A percentile compares a stretch with the other conserved stretches of the same genome.
These are phyloP conservation scores for Leucocoprinus sp. DNA, from an alignment of 768 basidiomycete species.

Conservation along the genomic window DNA sequence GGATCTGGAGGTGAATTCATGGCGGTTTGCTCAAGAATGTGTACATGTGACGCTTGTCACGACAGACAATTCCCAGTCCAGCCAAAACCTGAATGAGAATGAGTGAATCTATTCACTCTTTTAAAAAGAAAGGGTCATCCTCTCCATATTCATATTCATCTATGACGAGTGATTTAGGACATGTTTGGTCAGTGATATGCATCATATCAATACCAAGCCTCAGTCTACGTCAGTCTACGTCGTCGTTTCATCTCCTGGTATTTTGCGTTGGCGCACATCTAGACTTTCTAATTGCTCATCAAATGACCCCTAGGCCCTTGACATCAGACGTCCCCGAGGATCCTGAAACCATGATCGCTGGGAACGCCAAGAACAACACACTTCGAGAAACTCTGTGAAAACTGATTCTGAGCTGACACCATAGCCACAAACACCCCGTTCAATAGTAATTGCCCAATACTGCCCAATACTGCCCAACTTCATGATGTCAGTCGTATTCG, in stretches of 20 bases:
- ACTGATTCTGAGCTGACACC: too few relatives aligned
- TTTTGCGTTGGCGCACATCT: slow-evolving; percentile 14
- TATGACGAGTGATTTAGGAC: not conserved
- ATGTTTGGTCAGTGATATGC: slow-evolving; percentile 26
- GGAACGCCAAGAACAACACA: not conserved
- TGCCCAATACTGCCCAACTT: too few relatives aligned
- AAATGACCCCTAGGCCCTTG: slow-evolving; percentile 5
- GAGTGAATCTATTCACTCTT: too few relatives aligned
- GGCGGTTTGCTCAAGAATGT: not conserved
- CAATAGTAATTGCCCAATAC: too few relatives aligned
- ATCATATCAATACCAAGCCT: slow-evolving; percentile 19
- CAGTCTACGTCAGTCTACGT: slow-evolving; percentile 19
- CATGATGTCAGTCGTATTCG: not conserved
- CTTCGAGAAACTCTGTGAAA: not conserved
- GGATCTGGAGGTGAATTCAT: slow-evolving; percentile 38
- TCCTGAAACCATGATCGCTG: not conserved
- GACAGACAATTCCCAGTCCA: too few relatives aligned
- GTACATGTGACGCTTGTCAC: not conserved
- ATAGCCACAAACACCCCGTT: too few relatives aligned
- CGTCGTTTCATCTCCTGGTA: slow-evolving; percentile 20
- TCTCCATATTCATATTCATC: too few relatives aligned
- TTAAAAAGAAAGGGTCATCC: too few relatives aligned
- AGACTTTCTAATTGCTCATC: slow-evolving; percentile 12
- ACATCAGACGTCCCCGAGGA: not conserved
- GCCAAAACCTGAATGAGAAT: too few relatives aligned